A percentile compares a stretch with the other conserved stretches of the same genome.
Conservation (phyloP, 352 stramenopile species). For the Globisporangium paroecandrum region DNA sequence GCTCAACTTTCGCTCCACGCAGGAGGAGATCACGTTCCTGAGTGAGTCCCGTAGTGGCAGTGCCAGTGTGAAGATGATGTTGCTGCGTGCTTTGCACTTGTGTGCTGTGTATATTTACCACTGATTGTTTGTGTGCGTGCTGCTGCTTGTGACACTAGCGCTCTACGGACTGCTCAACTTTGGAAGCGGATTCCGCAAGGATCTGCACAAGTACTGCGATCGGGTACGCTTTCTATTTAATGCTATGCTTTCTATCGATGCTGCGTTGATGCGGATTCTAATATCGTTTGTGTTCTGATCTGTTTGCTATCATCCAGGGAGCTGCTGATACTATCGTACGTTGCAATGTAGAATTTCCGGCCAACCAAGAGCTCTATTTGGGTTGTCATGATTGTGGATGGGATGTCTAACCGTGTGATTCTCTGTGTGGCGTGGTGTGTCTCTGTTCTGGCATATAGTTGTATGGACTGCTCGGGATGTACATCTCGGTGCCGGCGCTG, state of each 20-base stretch:
- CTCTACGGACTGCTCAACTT: constrained; percentile 77
- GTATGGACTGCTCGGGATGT: constrained; percentile 83
- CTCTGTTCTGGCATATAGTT: constrained; percentile 28
- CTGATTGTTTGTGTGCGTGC: not conserved
- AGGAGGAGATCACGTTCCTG: constrained; percentile 79
- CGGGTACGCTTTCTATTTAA: constrained; percentile 25
- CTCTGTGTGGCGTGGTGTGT: not conserved
- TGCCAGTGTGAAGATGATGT: not conserved
- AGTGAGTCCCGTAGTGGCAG: constrained; percentile 27
- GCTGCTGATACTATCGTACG: constrained; percentile 75
- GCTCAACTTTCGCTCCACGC: constrained; percentile 66
- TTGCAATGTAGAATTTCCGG: not conserved
- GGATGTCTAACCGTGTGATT: not conserved
- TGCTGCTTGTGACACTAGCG: constrained; percentile 22
- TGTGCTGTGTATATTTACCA: too few species aligned
- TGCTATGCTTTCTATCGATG: not conserved
- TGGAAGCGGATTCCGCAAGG: constrained; percentile 75
- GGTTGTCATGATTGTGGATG: not conserved
- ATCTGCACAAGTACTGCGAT: constrained; percentile 68
- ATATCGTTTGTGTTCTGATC: not conserved
- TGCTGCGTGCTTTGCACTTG: not conserved
- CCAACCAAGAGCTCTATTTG: not conserved
- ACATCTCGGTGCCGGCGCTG: constrained; percentile 75
- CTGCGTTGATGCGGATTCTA: too few species aligned
- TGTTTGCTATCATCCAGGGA: constrained; percentile 27